Evolutionary conservation across 805 yeast genomes (phyloP), one percentile per base, ranked within the genome.

Genomic region (Metschnikowia corniflorae): DNA sequence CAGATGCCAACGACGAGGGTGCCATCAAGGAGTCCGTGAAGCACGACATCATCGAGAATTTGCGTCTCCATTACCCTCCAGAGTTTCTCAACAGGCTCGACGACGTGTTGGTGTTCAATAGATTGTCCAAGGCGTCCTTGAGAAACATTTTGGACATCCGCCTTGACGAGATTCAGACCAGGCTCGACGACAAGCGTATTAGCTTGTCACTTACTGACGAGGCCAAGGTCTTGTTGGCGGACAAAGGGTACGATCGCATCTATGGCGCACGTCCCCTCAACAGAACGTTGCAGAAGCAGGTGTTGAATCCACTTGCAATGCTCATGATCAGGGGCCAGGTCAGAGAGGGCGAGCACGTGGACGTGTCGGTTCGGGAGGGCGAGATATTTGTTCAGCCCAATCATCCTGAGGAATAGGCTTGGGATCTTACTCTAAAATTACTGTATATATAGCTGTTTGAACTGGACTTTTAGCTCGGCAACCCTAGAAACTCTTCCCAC

Each of bases 221-320:
- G 2, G 94, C 91, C 4, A 86, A 83, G 57, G 75, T 71, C 10
- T 81, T 93, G 82, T 68, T 93, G 25, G 80, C 91, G 4, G 79
- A 82, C 19, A 70, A 83, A 47, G 98, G 98, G 3, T 93, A 91
- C 58, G 97, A 91, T 55, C 85, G 86, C 21, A 61, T 81, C 28
- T 93, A 91, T 55, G 98, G 98, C 50, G 98, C 98, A 0, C 77
- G 98, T 56, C 98, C 98, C 8, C 72, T 93, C 59, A 91, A 93
- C 68, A 77, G 98, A 52, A 73, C 88, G 35, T 79, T 91, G 42
- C 95, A 88, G 58, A 86, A 82, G 66, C 65, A 73, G 44, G 57
- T 93, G n/a, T 69, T 93, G 60, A 89, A 89, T 57, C 95, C 97
- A 16, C 73, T 93, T 76, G 95, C 97, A 3, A 71, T 77, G 52